Evolutionary conservation across 768 basidiomycete species (phyloP).

Genomic region (Mycena kentingensis): DNA sequence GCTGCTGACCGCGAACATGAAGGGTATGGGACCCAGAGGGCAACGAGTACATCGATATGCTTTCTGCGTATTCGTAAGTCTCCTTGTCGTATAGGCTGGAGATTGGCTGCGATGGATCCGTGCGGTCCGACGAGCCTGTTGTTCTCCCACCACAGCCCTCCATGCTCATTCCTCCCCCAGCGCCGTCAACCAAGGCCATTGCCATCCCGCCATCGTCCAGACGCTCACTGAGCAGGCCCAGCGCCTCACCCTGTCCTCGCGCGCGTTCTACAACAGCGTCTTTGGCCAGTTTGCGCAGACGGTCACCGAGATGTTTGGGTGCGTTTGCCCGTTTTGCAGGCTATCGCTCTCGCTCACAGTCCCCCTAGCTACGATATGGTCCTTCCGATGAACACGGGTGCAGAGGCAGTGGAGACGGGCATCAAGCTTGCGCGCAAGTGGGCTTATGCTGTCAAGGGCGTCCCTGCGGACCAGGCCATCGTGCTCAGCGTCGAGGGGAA

Average conservation of each 20-base stretch:
- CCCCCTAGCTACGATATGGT: constrained; percentile 54
- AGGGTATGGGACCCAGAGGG: constrained; percentile 95
- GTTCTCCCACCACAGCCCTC: neutral
- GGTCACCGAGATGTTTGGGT: constrained; percentile 82
- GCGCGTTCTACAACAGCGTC: constrained; percentile 93
- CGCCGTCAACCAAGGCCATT: constrained; percentile 94
- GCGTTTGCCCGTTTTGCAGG: neutral
- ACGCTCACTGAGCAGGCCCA: constrained; percentile 84
- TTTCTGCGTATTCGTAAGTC: constrained; percentile 93
- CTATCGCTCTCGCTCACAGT: neutral
- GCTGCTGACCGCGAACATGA: constrained; percentile 5
- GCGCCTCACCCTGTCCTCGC: constrained; percentile 88
- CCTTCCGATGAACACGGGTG: constrained; percentile 98
- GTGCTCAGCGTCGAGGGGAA: constrained; percentile 86
- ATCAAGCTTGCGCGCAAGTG: constrained; percentile 96
- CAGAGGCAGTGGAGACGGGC: constrained; percentile 97
- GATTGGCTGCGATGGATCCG: too few relatives aligned
- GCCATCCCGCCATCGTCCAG: constrained; percentile 84
- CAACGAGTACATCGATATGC: constrained; percentile 95
- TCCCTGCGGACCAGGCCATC: constrained; percentile 79
- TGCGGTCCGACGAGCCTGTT: too few relatives aligned
- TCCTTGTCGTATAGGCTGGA: too few relatives aligned
- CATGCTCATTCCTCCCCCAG: constrained; percentile 38
- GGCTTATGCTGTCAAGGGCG: constrained; percentile 89
- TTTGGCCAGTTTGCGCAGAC: constrained; percentile 90